A percentile compares a stretch with the other conserved stretches of the same genome.
phyloP scores from a whole-genome alignment of 768 basidiomycete species.

The Leucosporidium scottii region DNA sequence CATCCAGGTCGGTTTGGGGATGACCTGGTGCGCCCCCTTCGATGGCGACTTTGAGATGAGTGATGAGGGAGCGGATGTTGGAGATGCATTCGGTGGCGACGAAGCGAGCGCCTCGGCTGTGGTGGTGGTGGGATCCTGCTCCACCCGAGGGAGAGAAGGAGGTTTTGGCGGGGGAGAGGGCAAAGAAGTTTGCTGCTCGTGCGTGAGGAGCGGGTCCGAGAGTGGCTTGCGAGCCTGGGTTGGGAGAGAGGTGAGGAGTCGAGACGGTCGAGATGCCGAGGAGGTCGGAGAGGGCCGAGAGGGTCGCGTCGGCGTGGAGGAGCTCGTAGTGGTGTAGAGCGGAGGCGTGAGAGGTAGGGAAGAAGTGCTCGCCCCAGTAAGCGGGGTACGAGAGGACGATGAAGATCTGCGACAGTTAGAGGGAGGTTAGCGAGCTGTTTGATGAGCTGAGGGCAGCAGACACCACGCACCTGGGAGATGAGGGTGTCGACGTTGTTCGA shows the following conservation, averaged over 20 bases:
- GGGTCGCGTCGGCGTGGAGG: conserved; percentile 3
- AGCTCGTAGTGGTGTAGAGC: conserved; percentile 12
- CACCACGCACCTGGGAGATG: conserved; percentile 23
- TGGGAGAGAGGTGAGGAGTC: neutral
- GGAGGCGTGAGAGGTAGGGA: neutral
- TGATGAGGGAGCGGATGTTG: conserved; percentile 12
- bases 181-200: neutral
- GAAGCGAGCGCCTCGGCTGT: neutral
- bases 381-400: conserved; percentile 23
- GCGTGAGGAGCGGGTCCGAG: neutral
- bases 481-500: conserved; percentile 15
- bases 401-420: conserved; percentile 17
- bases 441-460: neutral
- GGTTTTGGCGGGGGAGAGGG: neutral
- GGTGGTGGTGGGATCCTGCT: no score
- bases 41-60: conserved; percentile 3
- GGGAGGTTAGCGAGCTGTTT: no score
- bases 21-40: neutral
- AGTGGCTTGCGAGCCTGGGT: no score
- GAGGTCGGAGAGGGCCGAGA: conserved; percentile 15
- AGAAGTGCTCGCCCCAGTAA: conserved; percentile 29
- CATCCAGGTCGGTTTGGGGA: neutral
- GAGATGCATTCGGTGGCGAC: conserved; percentile 25
- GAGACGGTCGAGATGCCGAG: conserved; percentile 19
- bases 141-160: neutral